Base-by-base conservation (phyloP, 495 filamentous ascomycete genomes). In the Daldinia grandis region DNA sequence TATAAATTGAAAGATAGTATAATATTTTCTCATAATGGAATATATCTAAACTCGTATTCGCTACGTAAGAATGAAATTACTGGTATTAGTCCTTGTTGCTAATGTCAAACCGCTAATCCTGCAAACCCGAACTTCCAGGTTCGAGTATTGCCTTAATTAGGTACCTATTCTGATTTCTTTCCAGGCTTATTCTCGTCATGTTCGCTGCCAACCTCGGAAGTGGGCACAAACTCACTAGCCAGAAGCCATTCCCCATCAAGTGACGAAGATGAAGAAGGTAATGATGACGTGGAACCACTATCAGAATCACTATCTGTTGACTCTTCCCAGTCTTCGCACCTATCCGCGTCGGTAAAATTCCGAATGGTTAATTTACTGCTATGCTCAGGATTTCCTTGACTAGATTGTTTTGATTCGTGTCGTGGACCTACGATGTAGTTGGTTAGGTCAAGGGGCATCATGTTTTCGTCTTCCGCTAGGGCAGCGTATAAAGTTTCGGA, bases 271-370 rank as follows among this genome's bases (percentile, higher is more conserved):
- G 70, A 64, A 27, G 60, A 54, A 10, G n/a, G 15, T 0, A 55
- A 62, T 1, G 65, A 66, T 35, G n/a, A 28, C 31, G 31, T 42
- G 17, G 58, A 66, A 15, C 31, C 40, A 14, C 31, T 19, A 6
- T 71, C 71, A 8, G 62, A 74, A 35, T 71, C 71, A n/a, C 62
- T 62, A 37, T 66, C 71, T 15, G 66, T 57, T 42, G 58, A 67
- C 12, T 67, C 53, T 10, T 72, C 71, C 40, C 28, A 64, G 4
- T 69, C 54, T 10, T 76, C 62, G 7, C 10, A 17, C 17, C 31
- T 33, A 31, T 70, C 66, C 0, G 14, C 37, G 0, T 67, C 56
- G 5, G 64, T 58, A 15, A 58, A n/a, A 17, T 69, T 74, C 2
- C 62, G 54, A 28, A 62, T 56, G 6, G 54, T 67, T 28, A 69